Conservation (phyloP, 2,329 filamentous ascomycete species). For the Cladosporium oxysporum region DNA sequence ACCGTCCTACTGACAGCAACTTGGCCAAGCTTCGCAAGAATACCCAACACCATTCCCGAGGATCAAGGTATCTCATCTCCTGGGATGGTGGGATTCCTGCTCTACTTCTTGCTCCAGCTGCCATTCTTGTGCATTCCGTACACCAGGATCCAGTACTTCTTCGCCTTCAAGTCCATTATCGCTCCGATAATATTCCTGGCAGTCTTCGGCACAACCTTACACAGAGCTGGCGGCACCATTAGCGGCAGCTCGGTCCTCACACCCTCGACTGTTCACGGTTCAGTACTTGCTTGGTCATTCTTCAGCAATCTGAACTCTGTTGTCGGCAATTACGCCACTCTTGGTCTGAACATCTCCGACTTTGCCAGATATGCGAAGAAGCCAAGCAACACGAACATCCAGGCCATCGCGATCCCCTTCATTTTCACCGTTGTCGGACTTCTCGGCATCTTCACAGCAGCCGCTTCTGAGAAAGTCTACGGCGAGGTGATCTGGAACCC, state of each 20-base stretch:
- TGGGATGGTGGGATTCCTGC: conserved; percentile 57
- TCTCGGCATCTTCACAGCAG: conserved; percentile 61
- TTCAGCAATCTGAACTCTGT: conserved; percentile 33
- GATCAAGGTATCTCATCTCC: conserved; percentile 56
- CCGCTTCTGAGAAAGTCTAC: conserved; percentile 54
- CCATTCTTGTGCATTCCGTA: conserved; percentile 59
- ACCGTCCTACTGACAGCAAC: conserved; percentile 44
- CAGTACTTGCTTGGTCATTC: conserved; percentile 33
- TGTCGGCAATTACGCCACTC: conserved; percentile 37
- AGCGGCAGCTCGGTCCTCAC: conserved; percentile 35
- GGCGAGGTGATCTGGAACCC: conserved; percentile 45
- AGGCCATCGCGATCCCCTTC: conserved; percentile 46
- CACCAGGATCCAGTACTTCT: conserved; percentile 35
- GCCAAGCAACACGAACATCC: conserved; percentile 35
- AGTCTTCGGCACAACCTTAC: conserved; percentile 34
- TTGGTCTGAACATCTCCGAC: conserved; percentile 38
- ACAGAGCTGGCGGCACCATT: conserved; percentile 34
- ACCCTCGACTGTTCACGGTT: conserved; percentile 14
- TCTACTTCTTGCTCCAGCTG: conserved; percentile 58
- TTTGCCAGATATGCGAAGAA: conserved; percentile 38
- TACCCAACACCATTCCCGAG: conserved; percentile 54
- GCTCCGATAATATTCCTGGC: conserved; percentile 38
- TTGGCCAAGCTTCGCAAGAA: conserved; percentile 57
- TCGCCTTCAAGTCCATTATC: conserved; percentile 45
- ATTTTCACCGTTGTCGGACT: conserved; percentile 52